These are phyloP conservation scores for Cyberlindnera sargentensis DNA, from an alignment of 805 yeast genomes.

Conservation along the genomic window DNA sequence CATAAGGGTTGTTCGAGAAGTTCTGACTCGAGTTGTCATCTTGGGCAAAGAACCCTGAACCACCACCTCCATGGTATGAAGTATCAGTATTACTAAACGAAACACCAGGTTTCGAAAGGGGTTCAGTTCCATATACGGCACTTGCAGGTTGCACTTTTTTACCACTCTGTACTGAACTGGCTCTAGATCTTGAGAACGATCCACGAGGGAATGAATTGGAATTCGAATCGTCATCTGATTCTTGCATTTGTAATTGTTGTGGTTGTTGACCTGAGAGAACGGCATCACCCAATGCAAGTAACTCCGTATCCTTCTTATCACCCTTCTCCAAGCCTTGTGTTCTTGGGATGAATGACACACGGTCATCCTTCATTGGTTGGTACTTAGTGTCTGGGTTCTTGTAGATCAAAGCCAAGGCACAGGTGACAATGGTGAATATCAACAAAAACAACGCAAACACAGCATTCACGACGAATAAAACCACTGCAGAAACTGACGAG, in stretches of 20 bases:
- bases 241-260: slow-evolving; percentile 14
- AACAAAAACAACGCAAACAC: slow-evolving; percentile 75
- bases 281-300: slow-evolving; percentile 24
- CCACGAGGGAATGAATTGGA: slow-evolving; percentile 12
- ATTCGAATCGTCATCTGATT: slow-evolving; percentile 7
- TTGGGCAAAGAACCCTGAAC: slow-evolving; percentile 8
- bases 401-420: slow-evolving; percentile 74
- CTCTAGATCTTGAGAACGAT: slow-evolving; percentile 15
- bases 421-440: slow-evolving; percentile 81
- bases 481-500: slow-evolving; percentile 87
- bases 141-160: slow-evolving; percentile 19
- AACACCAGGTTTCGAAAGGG: slow-evolving; percentile 15
- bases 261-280: slow-evolving; percentile 25
- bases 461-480: slow-evolving; percentile 85
- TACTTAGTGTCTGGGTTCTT: slow-evolving; percentile 94
- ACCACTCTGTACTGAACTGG: slow-evolving; percentile 14
- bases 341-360: slow-evolving; percentile 88
- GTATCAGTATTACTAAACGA: slow-evolving; percentile 14
- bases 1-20: slow-evolving; percentile 12
- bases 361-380: slow-evolving; percentile 94
- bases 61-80: slow-evolving; percentile 12
- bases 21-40: slow-evolving; percentile 2
- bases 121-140: slow-evolving; percentile 20
- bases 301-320: slow-evolving; percentile 23
- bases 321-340: slow-evolving; percentile 22